These are phyloP conservation scores for Nepenthes mirabilis DNA, from an alignment of 148 eudicot genomes.

Conservation along the genomic window DNA sequence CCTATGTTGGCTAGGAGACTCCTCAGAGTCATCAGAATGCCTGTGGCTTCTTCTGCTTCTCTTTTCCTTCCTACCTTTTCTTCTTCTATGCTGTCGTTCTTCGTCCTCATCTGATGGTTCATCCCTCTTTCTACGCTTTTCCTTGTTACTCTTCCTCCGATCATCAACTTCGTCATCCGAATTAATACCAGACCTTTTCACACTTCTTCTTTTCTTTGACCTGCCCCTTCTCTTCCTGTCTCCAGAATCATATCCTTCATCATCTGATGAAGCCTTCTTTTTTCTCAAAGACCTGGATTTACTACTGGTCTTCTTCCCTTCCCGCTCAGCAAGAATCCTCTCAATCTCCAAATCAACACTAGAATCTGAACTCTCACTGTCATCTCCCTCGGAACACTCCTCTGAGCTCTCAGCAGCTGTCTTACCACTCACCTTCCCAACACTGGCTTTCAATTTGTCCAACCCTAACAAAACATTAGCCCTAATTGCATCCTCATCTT, in stretches of 20 bases:
- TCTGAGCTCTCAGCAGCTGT: constrained; percentile 32
- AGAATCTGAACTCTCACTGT: constrained; percentile 78
- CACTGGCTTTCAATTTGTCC: constrained; percentile 59
- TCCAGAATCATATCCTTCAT: constrained; percentile 29
- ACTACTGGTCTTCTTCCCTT: constrained; percentile 43
- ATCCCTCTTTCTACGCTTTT: constrained; percentile 9
- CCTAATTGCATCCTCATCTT: constrained; percentile 40
- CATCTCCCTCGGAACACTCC: constrained; percentile 61
- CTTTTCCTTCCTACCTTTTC: constrained; percentile 22
- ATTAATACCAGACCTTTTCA: constrained; percentile 26
- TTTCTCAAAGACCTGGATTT: constrained; percentile 27
- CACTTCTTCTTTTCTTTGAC: constrained; percentile 48
- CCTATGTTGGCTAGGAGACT: constrained; percentile 32
- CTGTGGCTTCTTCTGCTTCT: constrained; percentile 67
- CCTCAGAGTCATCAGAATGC: constrained; percentile 43
- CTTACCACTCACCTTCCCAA: constrained; percentile 25
- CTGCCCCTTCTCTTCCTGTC: constrained; percentile 45
- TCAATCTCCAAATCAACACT: constrained; percentile 83
- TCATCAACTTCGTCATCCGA: constrained; percentile 33
- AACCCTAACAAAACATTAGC: constrained; percentile 63
- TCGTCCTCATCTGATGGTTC: constrained; percentile 9
- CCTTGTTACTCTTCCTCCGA: constrained; percentile 29
- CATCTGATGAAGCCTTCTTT: constrained; percentile 35
- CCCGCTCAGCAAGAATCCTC: constrained; percentile 52
- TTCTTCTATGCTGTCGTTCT: constrained; percentile 2